A percentile compares a stretch with the other conserved stretches of the same genome.
phyloP scores from a whole-genome alignment of 164 flowering plant genomes.

The Platanus orientalis region DNA sequence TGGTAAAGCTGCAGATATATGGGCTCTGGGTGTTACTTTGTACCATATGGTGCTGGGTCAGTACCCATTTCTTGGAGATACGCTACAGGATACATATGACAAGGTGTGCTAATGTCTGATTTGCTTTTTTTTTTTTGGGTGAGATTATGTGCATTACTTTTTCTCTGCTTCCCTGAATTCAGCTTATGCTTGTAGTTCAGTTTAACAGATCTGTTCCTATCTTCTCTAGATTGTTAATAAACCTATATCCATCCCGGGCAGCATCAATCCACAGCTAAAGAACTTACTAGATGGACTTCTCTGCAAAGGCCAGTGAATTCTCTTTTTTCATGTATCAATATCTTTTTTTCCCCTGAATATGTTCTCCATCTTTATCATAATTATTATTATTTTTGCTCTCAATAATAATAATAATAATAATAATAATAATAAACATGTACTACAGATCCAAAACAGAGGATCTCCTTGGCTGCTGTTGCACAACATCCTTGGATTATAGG shows the following conservation, averaged over 20 bases:
- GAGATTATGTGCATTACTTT: no score
- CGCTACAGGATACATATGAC: slow-evolving; percentile 89
- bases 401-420: no score
- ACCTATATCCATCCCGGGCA: slow-evolving; percentile 49
- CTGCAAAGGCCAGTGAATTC: slow-evolving; percentile 63
- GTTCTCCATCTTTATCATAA: background rate
- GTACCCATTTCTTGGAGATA: slow-evolving; percentile 89
- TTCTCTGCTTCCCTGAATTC: no score
- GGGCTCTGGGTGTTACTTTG: slow-evolving; percentile 96
- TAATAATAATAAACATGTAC: background rate
- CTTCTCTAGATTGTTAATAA: slow-evolving; percentile 68
- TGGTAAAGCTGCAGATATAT: slow-evolving; percentile 90
- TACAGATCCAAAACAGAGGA: slow-evolving; percentile 67
- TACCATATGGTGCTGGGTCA: slow-evolving; percentile 70
- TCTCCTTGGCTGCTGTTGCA: slow-evolving; percentile 56
- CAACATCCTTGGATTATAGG: slow-evolving; percentile 73
- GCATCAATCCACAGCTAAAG: slow-evolving; percentile 49
- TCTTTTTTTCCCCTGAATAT: no score
- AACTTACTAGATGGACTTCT: slow-evolving; percentile 71
- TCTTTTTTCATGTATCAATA: background rate
- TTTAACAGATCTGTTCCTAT: no score
- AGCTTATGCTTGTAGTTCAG: no score
- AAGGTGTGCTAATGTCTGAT: slow-evolving; percentile 33
- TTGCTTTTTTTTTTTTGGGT: no score
- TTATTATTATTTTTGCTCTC: background rate